Conservation (phyloP, 495 filamentous ascomycete species). For the Polyplosphaeria fusca region DNA sequence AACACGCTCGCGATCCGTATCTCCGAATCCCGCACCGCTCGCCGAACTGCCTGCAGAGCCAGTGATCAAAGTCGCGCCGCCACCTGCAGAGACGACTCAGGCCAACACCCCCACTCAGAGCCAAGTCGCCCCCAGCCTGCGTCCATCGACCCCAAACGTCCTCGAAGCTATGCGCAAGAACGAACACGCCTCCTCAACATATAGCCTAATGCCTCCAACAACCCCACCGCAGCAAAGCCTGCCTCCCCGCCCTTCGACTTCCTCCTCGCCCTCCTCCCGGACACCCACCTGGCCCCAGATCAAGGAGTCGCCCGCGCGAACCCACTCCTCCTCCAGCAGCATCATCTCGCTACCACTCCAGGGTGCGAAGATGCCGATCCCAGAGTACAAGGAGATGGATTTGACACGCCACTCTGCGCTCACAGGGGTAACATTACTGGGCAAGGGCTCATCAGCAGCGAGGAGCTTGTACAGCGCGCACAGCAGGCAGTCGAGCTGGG, state of each 20-base stretch:
- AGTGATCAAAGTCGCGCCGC: neutral
- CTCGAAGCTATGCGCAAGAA: too few relatives aligned
- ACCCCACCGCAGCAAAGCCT: neutral
- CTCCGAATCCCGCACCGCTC: neutral
- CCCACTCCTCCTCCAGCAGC: constrained; percentile 9
- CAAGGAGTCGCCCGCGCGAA: neutral
- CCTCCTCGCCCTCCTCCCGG: neutral
- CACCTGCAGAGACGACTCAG: neutral
- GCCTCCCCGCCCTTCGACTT: neutral
- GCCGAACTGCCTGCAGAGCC: neutral
- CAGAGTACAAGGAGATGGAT: neutral
- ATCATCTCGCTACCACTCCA: constrained; percentile 22
- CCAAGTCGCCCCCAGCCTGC: neutral
- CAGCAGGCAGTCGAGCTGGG: neutral
- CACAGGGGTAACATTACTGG: neutral
- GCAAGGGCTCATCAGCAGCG: neutral
- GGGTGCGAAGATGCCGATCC: constrained; percentile 4
- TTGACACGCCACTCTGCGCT: neutral
- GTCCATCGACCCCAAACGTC: neutral
- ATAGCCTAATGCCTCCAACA: too few relatives aligned
- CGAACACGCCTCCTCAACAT: neutral
- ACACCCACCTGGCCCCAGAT: neutral
- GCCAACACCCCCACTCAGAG: too few relatives aligned
- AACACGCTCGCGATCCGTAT: neutral
- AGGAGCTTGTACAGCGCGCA: neutral